Base-by-base conservation (phyloP, 176 grass and related monocot species). In the Aegilops sharonensis region DNA sequence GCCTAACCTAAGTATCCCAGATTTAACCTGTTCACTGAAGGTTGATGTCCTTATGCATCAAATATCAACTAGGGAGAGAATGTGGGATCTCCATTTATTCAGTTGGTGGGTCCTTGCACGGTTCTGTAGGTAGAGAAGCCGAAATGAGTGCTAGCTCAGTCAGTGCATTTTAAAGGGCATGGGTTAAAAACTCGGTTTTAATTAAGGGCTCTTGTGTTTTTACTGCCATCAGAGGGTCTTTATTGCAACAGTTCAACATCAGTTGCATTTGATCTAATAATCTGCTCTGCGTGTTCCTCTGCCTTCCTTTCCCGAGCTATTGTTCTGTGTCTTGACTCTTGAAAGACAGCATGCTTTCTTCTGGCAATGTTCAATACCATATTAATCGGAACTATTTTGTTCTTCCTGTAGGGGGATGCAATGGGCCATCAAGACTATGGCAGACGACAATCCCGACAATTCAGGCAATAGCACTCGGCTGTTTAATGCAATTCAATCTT, bases 381-480 rank as follows among this genome's bases (percentile, higher is more conserved):
- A 34, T 40, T 12, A 52, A 65, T 72, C 3, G 12, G 23, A 87
- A 87, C 1, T 62, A 15, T 18, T 68, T 63, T 18, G 13, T 61
- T 45, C 2, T 87, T 61, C 60, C 47, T 40, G 47, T 75, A 91
- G 89, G 81, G 15, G 17, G 61, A 30, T 70, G 61, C 76, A 48
- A 83, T 94, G 84, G 87, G 64, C 69, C 48, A 79, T 95, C 10
- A 86, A 72, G 24, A 91, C 89, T 60, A 80, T 91, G 78, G 37
- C 63, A 27, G 91, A 94, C 7, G 86, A 80, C 54, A 85, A 50
- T 45, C 9, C 43, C 21, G 84, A 91, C 65, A 65, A 74, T 27
- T 88, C 91, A 57, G 66, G 81, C 87, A 88, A 91, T 17, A 84
- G 31, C 75, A 95, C 86, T 47, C 93, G 93, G 13, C 86, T 98